Conservation (phyloP, 129 eudicot genomes). For the Kitagawia praeruptora region DNA sequence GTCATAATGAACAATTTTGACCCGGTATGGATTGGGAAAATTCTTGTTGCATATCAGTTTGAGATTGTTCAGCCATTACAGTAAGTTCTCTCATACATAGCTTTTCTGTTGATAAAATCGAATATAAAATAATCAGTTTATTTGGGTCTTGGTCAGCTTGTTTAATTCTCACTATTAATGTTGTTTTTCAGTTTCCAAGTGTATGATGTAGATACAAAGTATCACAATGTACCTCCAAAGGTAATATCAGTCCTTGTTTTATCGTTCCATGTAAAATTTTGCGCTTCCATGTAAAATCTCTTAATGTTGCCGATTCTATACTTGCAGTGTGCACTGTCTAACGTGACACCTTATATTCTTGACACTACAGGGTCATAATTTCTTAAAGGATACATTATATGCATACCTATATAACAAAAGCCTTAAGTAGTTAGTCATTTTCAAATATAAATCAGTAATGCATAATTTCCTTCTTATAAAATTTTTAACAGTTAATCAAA, state of each 20-base stretch:
- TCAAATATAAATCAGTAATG: not conserved
- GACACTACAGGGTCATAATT: not conserved
- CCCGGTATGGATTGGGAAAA: slow-evolving; percentile 83
- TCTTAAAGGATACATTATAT: not conserved
- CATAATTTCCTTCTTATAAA: not conserved
- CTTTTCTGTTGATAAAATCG: slow-evolving; percentile 1
- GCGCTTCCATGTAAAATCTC: not conserved
- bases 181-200: slow-evolving; percentile 64
- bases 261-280: not conserved
- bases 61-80: slow-evolving; percentile 76
- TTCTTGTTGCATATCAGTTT: slow-evolving; percentile 64
- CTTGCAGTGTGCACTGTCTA: not conserved
- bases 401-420: not conserved
- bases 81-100: slow-evolving; percentile 31
- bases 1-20: slow-evolving; percentile 84
- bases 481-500: not conserved
- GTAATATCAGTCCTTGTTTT: slow-evolving; percentile 27
- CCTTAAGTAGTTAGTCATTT: not conserved
- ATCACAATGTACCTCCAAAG: slow-evolving; percentile 73
- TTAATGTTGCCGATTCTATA: not conserved
- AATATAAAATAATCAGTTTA: no score
- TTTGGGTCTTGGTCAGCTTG: slow-evolving; percentile 4
- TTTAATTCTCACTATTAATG: slow-evolving; percentile 11
- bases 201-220: slow-evolving; percentile 84
- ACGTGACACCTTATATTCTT: not conserved